Conservation (phyloP, 352 stramenopile genomes). For the Phytopythium chamaehyphon region DNA sequence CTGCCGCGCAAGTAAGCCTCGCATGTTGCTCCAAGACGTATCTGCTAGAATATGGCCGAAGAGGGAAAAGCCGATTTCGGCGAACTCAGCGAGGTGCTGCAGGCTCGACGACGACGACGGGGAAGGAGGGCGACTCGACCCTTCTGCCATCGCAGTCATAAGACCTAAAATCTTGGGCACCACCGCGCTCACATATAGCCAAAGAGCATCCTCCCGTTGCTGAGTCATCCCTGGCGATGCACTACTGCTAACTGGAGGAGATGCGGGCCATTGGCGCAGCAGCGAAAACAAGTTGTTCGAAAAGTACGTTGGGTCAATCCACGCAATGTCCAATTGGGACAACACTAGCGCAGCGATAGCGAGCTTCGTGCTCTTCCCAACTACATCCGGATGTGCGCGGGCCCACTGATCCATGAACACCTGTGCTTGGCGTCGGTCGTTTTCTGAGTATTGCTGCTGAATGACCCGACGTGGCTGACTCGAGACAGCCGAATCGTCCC, state of each 20-base stretch:
- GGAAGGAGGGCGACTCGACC: not conserved
- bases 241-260: not conserved
- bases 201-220: not conserved
- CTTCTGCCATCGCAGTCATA: not conserved
- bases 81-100: constrained; percentile 1
- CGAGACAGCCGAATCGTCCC: too few relatives aligned
- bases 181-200: not conserved
- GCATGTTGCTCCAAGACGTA: not conserved
- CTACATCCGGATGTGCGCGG: not conserved
- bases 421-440: not conserved
- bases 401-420: constrained; percentile 2
- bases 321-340: constrained; percentile 3
- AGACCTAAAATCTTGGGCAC: constrained; percentile 2
- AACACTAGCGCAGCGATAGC: constrained; percentile 4
- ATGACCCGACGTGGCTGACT: too few relatives aligned
- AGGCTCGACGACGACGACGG: not conserved
- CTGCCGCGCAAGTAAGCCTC: not conserved
- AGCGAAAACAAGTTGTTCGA: not conserved
- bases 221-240: not conserved
- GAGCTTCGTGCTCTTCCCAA: constrained; percentile 3
- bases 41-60: not conserved
- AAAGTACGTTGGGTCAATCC: constrained; percentile 3
- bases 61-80: constrained; percentile 1
- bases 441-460: not conserved
- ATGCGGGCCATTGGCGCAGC: constrained; percentile 4